Evolutionary conservation across 371 early-diverging fungal genomes (phyloP), one percentile per base, ranked within the genome.

Genomic region (Saksenaea oblongispora): DNA sequence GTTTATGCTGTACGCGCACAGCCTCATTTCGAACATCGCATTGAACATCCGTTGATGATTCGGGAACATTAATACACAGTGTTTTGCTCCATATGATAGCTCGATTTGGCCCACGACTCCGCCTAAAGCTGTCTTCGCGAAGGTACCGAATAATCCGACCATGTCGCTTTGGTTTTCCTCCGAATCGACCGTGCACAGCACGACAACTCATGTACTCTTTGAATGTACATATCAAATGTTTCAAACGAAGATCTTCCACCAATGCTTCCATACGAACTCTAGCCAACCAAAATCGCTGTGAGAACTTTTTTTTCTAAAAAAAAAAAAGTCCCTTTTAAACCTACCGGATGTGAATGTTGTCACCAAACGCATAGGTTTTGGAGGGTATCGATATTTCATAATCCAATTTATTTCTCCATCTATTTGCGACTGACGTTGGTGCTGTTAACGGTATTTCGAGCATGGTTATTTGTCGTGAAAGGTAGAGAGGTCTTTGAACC

Each of bases 351-450:
- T 54, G 73, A 10, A 76, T 73, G 3, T 22, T 56, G 36, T 76
- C 69, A 13, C 71, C 74, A 36, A 61, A 64, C 11, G 67, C 63
- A 58, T 62, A 72, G 2, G 66, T 55, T 53, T 73, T 72, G 34
- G 73, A 64, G 0, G 76, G 76, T n/a, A 73, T 41, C 27, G 54
- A 59, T 11, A 76, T 63, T n/a, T 73, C 71, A 56, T 73, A 76
- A 13, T 63, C 63, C 15, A 73, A 18, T 26, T 70, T 73, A n/a
- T 70, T 39, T 4, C 56, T 59, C 68, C 70, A 76, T 53, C 27
- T 22, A 34, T 64, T 54, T 0, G 65, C 15, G 54, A 64, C 54
- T 10, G 51, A 36, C 37, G 58, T 34, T 2, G 65, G 58, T 54
- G 27, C 22, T 22, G 24, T 63, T 63, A 27, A 65, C 34, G 31